Evolutionary conservation across 2,329 filamentous ascomycete species (phyloP), one percentile per base, ranked within the genome.

Genomic region (Thermomyces lanuginosus): DNA sequence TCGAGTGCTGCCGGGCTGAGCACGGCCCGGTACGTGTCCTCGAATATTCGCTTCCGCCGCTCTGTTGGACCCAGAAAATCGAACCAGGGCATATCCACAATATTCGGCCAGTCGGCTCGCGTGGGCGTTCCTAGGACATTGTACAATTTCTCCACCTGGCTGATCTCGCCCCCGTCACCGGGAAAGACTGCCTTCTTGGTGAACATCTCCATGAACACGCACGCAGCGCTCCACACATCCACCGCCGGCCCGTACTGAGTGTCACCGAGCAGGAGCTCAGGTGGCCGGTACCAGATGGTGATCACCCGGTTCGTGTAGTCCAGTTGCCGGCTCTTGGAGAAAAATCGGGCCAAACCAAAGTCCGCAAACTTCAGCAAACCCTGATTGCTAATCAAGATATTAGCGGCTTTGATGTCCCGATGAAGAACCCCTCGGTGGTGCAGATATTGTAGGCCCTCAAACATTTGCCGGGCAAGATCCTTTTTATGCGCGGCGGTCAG

Each of bases 271-370:
- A 92, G 61, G n/a, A 93, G 64, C 49, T 93, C 84, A 0, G 84
- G 83, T 0, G 82, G 80, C 3, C 84, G 72, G 50, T 93, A 93
- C 91, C 91, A 98, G 38, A 98, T 93, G 2, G 89, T 98, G 47
- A 98, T 92, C 41, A 98, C 91, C 18, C 89, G 78, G 48, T 98
- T 98, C 2, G 89, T 98, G 51, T 98, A 98, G 49, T 98, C 86
- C 24, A 92, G 68, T 49, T 89, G 80, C 34, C 77, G 74, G 26
- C 77, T 75, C 50, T 98, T 98, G 17, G 83, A 80, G 46, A 92
- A 98, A 54, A 98, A 98, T 19, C 91, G 76, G 8, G 89, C 89
- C 8, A 98, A 68, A 11, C 89, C 89, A 51, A 98, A 98, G 51
- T 98, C 89, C 16, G 89, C 89, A 35, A 92, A 68, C 51, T 95